Base-by-base conservation (phyloP, 345 rosid genomes). In the Ricinus communis region DNA sequence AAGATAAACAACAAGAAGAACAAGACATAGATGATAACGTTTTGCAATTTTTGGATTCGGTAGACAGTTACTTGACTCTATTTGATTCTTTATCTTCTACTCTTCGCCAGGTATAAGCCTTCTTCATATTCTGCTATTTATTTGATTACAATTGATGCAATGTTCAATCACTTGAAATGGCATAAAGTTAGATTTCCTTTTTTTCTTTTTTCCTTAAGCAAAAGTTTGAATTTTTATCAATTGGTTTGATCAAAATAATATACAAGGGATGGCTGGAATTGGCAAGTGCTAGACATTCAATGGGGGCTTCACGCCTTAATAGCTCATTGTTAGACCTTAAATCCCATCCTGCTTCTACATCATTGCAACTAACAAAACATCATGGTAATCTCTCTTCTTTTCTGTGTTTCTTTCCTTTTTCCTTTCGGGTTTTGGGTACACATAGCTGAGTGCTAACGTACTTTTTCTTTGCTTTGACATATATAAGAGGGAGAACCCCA, bases 211-310 rank as follows among this genome's bases (percentile, higher is more conserved):
- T n/a, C n/a, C n/a, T 10, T 61, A 11, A 12, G 25, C 24, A 28
- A 15, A 27, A 16, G 6, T 13, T 36, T 19, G 10, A 15, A 10
- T 58, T 5, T 62, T 51, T 57, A 5, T 19, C 8, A n/a, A n/a
- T n/a, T n/a, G n/a, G 52, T 25, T 14, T n/a, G 0, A 18, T 19
- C 5, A 1, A 50, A 66, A 67, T 60, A 68, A 50, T 63, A 67
- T 60, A 68, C 57, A 66, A 95, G 97, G 99, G 97, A 63, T 95
- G 99, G 99, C 71, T 95, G 65, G 93, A 95, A 65, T 66, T 95
- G 66, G 93, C 97, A 6, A 83, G 97, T 80, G 96, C 97, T 46
- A 78, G 97, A 36, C 97, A 92, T 70, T 87, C 97, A 4, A 90
- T 95, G 99, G 99, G 99, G 49, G 72, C 89, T 53, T 90, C 83